phyloP scores from a whole-genome alignment of 2,329 filamentous ascomycete genomes.

The Beauveria sp. region DNA sequence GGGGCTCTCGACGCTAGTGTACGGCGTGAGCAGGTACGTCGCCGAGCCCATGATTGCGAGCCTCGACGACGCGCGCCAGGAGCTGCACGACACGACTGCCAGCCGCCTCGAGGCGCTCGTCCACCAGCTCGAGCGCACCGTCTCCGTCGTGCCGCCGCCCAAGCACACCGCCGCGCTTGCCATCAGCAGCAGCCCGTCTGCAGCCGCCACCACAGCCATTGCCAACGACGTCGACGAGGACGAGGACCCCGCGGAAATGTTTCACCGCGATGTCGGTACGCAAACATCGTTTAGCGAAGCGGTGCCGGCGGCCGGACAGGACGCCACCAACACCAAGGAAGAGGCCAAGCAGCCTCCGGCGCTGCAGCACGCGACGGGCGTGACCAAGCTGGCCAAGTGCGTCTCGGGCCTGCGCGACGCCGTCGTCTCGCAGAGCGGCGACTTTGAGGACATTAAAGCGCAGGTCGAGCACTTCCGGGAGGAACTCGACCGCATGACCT shows the following conservation, averaged over 20 bases:
- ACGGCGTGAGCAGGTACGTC: constrained; percentile 63
- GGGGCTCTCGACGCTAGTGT: constrained; percentile 54
- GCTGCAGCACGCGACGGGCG: constrained; percentile 33
- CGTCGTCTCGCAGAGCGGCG: constrained; percentile 36
- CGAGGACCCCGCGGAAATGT: constrained; percentile 67
- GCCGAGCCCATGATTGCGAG: constrained; percentile 53
- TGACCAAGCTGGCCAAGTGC: constrained; percentile 35
- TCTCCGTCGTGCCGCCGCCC: constrained; percentile 50
- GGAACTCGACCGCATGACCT: constrained; percentile 56
- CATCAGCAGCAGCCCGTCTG: constrained; percentile 14
- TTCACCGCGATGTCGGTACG: constrained; percentile 72
- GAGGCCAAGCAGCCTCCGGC: constrained; percentile 17
- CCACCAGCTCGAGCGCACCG: constrained; percentile 44
- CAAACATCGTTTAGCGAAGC: constrained; percentile 51
- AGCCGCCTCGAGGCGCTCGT: constrained; percentile 39
- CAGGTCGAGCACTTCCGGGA: constrained; percentile 52
- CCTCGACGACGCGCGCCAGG: constrained; percentile 43
- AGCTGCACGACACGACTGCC: constrained; percentile 43
- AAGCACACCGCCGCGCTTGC: constrained; percentile 12
- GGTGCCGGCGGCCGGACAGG: background rate
- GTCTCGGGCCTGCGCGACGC: constrained; percentile 37
- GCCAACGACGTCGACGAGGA: constrained; percentile 36
- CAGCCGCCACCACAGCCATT: background rate
- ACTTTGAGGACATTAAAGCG: constrained; percentile 43
- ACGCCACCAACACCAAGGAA: background rate